Evolutionary conservation across 768 basidiomycete species (phyloP), one percentile per base, ranked within the genome.

Genomic region (Auricularia sp.): DNA sequence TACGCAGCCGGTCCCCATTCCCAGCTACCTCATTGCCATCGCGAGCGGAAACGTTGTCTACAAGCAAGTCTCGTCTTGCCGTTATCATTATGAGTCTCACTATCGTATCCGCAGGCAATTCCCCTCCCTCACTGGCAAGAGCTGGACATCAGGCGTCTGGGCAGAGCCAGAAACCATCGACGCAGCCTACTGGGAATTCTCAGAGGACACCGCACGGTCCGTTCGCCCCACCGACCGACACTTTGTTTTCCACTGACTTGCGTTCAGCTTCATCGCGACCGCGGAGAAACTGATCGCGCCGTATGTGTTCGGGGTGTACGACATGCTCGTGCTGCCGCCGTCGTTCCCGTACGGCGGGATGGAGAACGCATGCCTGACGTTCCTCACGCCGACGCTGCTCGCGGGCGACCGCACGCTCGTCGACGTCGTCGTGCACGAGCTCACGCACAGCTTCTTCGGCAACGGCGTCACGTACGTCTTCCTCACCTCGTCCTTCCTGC

Each of bases 321-420:
- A 98, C 72, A 73, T 96, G 1, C 81, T 98, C 21, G 86, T 98
- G 29, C 79, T 98, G 3, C 95, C 95, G 0, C 88, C 92, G 13
- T 88, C 90, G 0, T 98, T 97, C 81, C 95, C 94, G 1, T 96
- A 90, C 73, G 94, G 93, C 62, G 93, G 92, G 66, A 89, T 91
- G 91, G 93, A 96, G 83, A 94, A 95, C 70, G 85, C 90, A 0
- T 94, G 92, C 71, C 73, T 94, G 67, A 86, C 90, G 1, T 96
- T 95, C 77, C 77, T 94, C 47, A 95, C 93, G 0, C 94, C 94
- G 1, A 94, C 93, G 3, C 80, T 97, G 3, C 79, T 98, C 54
- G 85, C 94, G 4, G 92, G 93, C 0, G 96, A 98, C 73, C 84
- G 90, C 44, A 83, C 86, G 3, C 79, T 94, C 10, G 92, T 93